Percentiles rank a stretch among this genome's conserved stretches.
These are phyloP conservation scores for Xylariaceae sp. DNA, from an alignment of 2,329 filamentous ascomycete species.

Conservation along the genomic window DNA sequence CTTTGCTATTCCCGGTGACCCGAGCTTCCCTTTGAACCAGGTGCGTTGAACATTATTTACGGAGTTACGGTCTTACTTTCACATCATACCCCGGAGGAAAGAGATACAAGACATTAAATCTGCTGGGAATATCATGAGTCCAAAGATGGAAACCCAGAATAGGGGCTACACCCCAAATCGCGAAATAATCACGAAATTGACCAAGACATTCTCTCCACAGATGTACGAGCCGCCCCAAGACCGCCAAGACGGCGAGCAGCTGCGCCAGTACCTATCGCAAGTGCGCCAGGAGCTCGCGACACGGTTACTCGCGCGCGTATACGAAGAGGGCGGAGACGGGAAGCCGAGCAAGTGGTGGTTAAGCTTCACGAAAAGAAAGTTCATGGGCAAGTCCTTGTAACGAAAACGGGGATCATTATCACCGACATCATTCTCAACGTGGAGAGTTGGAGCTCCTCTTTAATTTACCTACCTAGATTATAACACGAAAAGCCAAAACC, in stretches of 20 bases:
- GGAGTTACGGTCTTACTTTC: too few relatives aligned
- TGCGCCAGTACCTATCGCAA: constrained; percentile 86
- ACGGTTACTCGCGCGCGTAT: constrained; percentile 79
- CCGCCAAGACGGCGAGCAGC: constrained; percentile 80
- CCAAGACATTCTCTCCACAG: constrained; percentile 32
- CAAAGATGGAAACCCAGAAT: neutral
- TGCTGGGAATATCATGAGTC: neutral
- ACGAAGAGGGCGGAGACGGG: constrained; percentile 68
- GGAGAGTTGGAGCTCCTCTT: neutral
- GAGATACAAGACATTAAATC: too few relatives aligned
- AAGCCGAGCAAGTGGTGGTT: constrained; percentile 87
- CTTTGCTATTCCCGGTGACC: constrained; percentile 92
- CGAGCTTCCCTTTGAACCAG: constrained; percentile 89
- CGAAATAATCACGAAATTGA: neutral
- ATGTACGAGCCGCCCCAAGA: constrained; percentile 87
- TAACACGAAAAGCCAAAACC: neutral
- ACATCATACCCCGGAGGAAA: too few relatives aligned
- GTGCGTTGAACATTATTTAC: too few relatives aligned
- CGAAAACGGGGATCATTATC: neutral
- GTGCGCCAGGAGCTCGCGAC: constrained; percentile 86
- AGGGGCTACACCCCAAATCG: neutral
- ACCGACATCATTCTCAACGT: too few relatives aligned
- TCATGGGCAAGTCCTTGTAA: constrained; percentile 91
- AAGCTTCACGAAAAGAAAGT: constrained; percentile 98
- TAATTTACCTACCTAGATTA: neutral